These are phyloP conservation scores for Globomyces sp. DNA, from an alignment of 371 early-diverging fungal species.

Conservation along the genomic window DNA sequence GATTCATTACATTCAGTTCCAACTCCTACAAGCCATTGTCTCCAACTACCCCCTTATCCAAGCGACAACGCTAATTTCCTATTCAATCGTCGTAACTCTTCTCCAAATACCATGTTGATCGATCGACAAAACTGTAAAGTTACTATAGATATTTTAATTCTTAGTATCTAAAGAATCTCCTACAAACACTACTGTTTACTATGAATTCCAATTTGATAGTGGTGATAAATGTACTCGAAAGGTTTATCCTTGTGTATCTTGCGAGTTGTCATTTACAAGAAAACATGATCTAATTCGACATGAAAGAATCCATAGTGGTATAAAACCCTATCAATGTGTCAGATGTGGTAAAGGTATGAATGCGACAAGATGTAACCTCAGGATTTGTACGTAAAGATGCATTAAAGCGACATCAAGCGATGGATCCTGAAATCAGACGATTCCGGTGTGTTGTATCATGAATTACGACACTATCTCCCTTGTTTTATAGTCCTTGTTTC, in stretches of 20 bases:
- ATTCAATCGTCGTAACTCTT: too few species aligned
- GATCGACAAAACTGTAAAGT: too few species aligned
- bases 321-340: slow-evolving; percentile 76
- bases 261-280: slow-evolving; percentile 74
- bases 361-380: slow-evolving; percentile 1
- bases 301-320: slow-evolving; percentile 79
- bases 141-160: too few species aligned
- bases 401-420: slow-evolving; percentile 25
- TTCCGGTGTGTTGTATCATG: slow-evolving; percentile 25
- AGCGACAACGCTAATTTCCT: too few species aligned
- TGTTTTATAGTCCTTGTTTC: neutral
- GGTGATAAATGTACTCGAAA: too few species aligned
- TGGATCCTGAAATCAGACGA: slow-evolving; percentile 27
- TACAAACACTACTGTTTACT: too few species aligned
- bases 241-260: slow-evolving; percentile 66
- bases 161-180: too few species aligned
- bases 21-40: too few species aligned
- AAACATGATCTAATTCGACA: slow-evolving; percentile 88
- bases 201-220: too few species aligned
- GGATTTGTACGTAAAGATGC: slow-evolving; percentile 34
- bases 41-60: too few species aligned
- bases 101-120: too few species aligned
- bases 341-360: slow-evolving; percentile 66
- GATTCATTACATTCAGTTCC: too few species aligned
- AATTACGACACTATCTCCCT: neutral